A percentile compares a stretch with the other conserved stretches of the same genome.
phyloP scores from a whole-genome alignment of 768 basidiomycete genomes.

The Panellus pusillus region DNA sequence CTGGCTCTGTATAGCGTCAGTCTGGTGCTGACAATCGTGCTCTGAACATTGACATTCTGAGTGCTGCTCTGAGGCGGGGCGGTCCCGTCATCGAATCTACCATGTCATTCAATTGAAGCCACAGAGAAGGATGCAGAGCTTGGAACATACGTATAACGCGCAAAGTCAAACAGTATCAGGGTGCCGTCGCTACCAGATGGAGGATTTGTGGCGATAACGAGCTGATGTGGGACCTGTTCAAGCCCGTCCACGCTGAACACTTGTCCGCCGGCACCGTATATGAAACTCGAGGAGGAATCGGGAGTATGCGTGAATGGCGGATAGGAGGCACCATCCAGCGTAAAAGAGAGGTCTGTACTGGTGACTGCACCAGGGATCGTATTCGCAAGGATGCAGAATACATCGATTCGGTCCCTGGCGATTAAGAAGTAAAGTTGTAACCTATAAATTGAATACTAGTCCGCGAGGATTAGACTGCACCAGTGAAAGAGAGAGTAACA shows the following conservation, averaged over 20 bases:
- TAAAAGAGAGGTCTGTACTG: slow-evolving; percentile 6
- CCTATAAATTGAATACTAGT: not conserved
- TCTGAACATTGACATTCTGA: no score
- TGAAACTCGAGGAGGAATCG: not conserved
- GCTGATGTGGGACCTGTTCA: not conserved
- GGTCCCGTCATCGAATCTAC: no score
- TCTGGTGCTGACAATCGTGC: no score
- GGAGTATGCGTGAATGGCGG: slow-evolving; percentile 1
- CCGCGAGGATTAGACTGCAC: not conserved
- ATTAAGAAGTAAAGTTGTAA: not conserved
- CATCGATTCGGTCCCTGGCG: not conserved
- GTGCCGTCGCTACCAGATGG: not conserved
- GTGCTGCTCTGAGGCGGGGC: no score
- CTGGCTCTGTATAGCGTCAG: no score
- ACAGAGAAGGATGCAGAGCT: no score
- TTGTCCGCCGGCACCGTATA: not conserved
- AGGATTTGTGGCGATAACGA: slow-evolving; percentile 8
- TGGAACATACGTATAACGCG: slow-evolving; percentile 6
- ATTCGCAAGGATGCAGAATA: slow-evolving; percentile 13
- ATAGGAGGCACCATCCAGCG: slow-evolving; percentile 2
- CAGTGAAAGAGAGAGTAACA: slow-evolving; percentile 6
- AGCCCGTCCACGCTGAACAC: slow-evolving; percentile 4
- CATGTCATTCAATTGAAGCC: no score
- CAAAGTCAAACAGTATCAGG: slow-evolving; percentile 12
- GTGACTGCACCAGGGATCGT: not conserved